Evolutionary conservation across 2,329 filamentous ascomycete genomes (phyloP).

Genomic region (Pseudocercospora macadamiae): DNA sequence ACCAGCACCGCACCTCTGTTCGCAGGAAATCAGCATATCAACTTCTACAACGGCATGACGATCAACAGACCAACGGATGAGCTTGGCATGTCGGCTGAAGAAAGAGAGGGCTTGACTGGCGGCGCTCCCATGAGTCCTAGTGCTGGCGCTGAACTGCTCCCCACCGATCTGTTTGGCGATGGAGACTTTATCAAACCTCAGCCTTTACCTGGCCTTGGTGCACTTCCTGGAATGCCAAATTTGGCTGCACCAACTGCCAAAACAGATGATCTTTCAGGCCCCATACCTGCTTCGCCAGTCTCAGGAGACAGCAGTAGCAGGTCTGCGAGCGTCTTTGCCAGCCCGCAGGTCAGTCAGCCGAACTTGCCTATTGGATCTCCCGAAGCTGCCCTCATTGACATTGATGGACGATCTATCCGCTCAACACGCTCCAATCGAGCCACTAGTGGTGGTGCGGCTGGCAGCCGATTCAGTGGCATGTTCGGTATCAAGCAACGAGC

Average conservation of each 20-base stretch:
- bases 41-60: slow-evolving; percentile 66
- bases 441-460: slow-evolving; percentile 41
- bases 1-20: slow-evolving; percentile 58
- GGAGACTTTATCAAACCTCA: slow-evolving; percentile 31
- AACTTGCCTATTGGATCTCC: slow-evolving; percentile 47
- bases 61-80: slow-evolving; percentile 49
- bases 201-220: slow-evolving; percentile 39
- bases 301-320: slow-evolving; percentile 43
- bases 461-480: slow-evolving; percentile 56
- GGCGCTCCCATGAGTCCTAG: slow-evolving; percentile 77
- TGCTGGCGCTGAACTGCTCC: slow-evolving; percentile 69
- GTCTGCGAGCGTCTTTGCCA: slow-evolving; percentile 51
- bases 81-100: slow-evolving; percentile 61
- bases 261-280: neutral
- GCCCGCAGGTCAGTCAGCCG: slow-evolving; percentile 50
- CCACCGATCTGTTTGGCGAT: slow-evolving; percentile 60
- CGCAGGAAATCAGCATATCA: slow-evolving; percentile 53
- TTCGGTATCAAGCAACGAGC: slow-evolving; percentile 62
- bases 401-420: slow-evolving; percentile 50
- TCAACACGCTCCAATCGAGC: slow-evolving; percentile 56
- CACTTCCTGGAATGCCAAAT: slow-evolving; percentile 45
- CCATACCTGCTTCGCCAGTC: slow-evolving; percentile 40
- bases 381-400: slow-evolving; percentile 44
- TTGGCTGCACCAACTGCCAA: slow-evolving; percentile 17
- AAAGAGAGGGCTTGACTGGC: slow-evolving; percentile 62